Percentiles rank a stretch among this genome's conserved stretches.
These are phyloP conservation scores for Ophiostoma himal-ulmi DNA, from an alignment of 2,329 filamentous ascomycete genomes.

Conservation along the genomic window DNA sequence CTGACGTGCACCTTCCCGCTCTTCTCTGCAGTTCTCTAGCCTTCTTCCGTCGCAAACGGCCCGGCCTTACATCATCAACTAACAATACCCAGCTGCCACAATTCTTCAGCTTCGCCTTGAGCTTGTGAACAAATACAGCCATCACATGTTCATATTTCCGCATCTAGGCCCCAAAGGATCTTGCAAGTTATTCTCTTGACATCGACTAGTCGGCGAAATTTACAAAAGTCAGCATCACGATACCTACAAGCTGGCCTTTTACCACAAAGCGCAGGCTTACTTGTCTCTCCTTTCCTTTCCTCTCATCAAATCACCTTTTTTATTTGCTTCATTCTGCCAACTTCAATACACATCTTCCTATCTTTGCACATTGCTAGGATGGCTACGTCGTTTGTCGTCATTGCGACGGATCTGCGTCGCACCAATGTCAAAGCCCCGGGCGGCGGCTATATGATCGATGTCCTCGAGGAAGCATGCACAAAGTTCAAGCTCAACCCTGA, in stretches of 20 bases:
- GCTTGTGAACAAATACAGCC: background rate
- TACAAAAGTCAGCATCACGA: background rate
- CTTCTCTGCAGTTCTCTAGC: conserved; percentile 22
- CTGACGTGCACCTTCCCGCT: background rate
- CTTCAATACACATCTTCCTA: background rate
- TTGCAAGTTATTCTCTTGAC: background rate
- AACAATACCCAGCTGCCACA: background rate
- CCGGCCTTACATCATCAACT: background rate
- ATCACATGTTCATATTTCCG: background rate
- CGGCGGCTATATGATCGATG: conserved; percentile 72
- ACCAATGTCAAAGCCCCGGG: conserved; percentile 78
- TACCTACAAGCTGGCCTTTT: background rate
- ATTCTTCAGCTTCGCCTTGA: background rate
- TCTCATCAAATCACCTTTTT: background rate
- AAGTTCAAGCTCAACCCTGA: conserved; percentile 70
- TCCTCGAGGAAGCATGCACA: conserved; percentile 79
- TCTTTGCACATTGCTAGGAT: conserved; percentile 43
- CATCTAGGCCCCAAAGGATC: background rate
- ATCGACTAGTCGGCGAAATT: background rate
- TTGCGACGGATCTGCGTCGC: conserved; percentile 71
- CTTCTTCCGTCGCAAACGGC: conserved; percentile 17
- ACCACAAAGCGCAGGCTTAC: background rate
- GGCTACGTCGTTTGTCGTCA: conserved; percentile 83
- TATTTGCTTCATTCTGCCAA: background rate
- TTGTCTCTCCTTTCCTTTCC: background rate